A percentile compares a stretch with the other conserved stretches of the same genome.
phyloP scores from a whole-genome alignment of 192 early-diverging fungal species.

The Gigaspora rosea region DNA sequence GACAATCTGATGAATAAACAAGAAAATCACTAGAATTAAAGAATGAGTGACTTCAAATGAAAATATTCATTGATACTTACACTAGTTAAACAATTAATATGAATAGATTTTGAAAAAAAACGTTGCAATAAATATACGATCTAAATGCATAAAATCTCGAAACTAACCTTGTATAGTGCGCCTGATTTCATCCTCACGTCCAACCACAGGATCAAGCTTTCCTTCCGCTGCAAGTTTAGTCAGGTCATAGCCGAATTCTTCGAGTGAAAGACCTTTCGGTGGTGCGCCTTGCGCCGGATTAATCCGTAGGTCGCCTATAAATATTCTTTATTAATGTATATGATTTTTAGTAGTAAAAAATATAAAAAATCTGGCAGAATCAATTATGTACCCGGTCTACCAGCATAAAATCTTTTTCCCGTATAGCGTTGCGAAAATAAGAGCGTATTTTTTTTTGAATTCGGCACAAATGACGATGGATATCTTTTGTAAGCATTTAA shows the following conservation, averaged over 20 bases:
- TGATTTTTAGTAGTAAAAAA: too few relatives aligned
- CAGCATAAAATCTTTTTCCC: too few relatives aligned
- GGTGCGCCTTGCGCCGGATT: too few relatives aligned
- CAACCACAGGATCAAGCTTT: conserved; percentile 88
- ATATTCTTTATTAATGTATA: too few relatives aligned
- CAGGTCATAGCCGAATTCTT: conserved; percentile 66
- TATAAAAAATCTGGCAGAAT: too few relatives aligned
- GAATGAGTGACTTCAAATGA: background rate
- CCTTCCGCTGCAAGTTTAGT: conserved; percentile 73
- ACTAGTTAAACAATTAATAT: background rate
- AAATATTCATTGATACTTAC: background rate
- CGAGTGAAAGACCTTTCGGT: background rate
- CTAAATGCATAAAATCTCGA: background rate
- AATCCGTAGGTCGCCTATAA: too few relatives aligned
- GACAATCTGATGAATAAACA: conserved; percentile 89
- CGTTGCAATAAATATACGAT: background rate
- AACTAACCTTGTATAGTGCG: conserved; percentile 71
- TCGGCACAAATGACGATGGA: too few relatives aligned
- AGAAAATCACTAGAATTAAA: background rate
- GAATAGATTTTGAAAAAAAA: conserved; percentile 10
- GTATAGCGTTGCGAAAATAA: too few relatives aligned
- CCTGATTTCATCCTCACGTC: conserved; percentile 93
- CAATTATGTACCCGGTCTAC: too few relatives aligned
- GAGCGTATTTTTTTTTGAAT: too few relatives aligned
- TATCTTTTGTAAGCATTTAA: too few relatives aligned